Evolutionary conservation across 768 basidiomycete genomes (phyloP).

Genomic region (Lepiota brunneoincarnata): DNA sequence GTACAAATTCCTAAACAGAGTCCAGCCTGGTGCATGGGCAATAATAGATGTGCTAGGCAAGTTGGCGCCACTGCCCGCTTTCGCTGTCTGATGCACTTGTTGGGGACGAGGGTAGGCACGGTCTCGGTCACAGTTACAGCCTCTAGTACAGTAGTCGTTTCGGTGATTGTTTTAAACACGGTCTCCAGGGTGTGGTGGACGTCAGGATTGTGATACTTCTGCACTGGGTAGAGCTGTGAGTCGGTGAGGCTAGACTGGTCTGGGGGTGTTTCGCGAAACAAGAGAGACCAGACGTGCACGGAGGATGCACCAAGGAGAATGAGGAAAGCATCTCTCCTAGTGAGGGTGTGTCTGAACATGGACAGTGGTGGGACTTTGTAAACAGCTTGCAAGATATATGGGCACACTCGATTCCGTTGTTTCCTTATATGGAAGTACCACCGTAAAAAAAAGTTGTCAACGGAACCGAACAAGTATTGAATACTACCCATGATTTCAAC

Average conservation of each 20-base stretch:
- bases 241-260: constrained; percentile 31
- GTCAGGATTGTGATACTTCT: not conserved
- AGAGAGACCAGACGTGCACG: constrained; percentile 50
- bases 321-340: constrained; percentile 58
- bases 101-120: not conserved
- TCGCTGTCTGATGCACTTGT: constrained; percentile 4
- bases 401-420: too few relatives aligned
- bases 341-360: constrained; percentile 39
- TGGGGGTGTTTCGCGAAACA: constrained; percentile 26
- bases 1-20: constrained; percentile 79
- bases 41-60: constrained; percentile 56
- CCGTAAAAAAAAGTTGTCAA: too few relatives aligned
- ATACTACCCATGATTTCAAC: too few relatives aligned
- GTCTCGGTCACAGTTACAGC: constrained; percentile 3
- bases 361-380: not conserved
- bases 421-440: too few relatives aligned
- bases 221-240: constrained; percentile 15
- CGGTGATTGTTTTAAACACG: constrained; percentile 1
- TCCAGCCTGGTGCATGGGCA: constrained; percentile 81
- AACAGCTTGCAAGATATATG: too few relatives aligned
- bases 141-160: constrained; percentile 3
- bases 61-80: constrained; percentile 15
- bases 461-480: too few relatives aligned
- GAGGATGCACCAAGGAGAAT: constrained; percentile 54
- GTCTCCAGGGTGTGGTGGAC: not conserved